These are phyloP conservation scores for Fonsecaea multimorphosa DNA, from an alignment of 2,329 filamentous ascomycete genomes.

Conservation along the genomic window DNA sequence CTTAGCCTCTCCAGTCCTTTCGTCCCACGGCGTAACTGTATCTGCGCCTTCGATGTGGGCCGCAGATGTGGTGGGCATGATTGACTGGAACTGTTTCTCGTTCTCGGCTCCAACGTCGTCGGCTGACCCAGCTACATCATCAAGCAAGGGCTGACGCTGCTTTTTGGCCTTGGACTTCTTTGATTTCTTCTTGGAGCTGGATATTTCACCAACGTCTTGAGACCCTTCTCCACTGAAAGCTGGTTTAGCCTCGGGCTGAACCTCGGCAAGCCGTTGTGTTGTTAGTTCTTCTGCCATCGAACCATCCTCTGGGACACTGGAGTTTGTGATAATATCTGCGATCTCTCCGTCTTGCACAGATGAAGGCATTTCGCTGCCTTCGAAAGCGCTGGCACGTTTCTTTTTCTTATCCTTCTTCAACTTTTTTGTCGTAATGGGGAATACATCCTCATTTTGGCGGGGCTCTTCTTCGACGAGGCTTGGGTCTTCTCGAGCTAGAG, in stretches of 20 bases:
- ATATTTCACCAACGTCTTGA: conserved; percentile 12
- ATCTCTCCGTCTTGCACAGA: conserved; percentile 1
- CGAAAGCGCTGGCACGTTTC: conserved; percentile 28
- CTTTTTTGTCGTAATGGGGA: conserved; percentile 10
- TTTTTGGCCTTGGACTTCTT: conserved; percentile 43
- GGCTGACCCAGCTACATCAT: conserved; percentile 1
- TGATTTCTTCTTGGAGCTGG: conserved; percentile 9
- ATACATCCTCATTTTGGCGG: conserved; percentile 23
- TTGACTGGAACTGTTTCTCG: not conserved
- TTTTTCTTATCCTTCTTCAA: conserved; percentile 37
- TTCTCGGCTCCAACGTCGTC: not conserved
- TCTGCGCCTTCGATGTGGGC: not conserved
- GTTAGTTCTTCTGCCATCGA: not conserved
- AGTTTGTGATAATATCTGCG: not conserved
- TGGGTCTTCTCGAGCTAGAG: not conserved
- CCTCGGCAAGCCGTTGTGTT: not conserved
- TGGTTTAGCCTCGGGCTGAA: not conserved
- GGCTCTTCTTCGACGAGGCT: not conserved
- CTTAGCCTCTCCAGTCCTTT: not conserved
- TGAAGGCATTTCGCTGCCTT: conserved; percentile 13
- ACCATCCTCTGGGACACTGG: not conserved
- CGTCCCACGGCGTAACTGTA: not conserved
- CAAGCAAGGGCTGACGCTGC: conserved; percentile 14
- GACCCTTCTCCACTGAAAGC: not conserved
- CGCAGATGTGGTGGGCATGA: not conserved